These are phyloP conservation scores for Phyllosticta citribraziliensis DNA, from an alignment of 2,329 filamentous ascomycete species.

Conservation along the genomic window DNA sequence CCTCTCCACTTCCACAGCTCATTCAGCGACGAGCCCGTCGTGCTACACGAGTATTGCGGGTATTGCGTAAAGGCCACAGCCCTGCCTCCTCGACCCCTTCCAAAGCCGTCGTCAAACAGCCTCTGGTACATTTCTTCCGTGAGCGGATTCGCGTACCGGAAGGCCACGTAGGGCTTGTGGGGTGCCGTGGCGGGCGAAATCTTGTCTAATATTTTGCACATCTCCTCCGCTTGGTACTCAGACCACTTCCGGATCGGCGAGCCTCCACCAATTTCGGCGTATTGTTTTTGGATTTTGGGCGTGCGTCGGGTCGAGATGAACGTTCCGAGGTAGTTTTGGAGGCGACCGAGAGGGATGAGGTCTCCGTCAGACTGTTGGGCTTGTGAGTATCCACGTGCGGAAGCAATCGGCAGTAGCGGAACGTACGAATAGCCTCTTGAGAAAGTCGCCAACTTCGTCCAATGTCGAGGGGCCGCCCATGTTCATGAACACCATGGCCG, in stretches of 20 bases:
- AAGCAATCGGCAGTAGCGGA: neutral
- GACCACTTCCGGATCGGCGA: constrained; percentile 98
- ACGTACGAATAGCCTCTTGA: constrained; percentile 84
- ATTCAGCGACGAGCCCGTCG: constrained; percentile 90
- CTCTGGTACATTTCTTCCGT: constrained; percentile 88
- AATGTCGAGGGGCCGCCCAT: constrained; percentile 93
- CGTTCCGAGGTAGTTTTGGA: constrained; percentile 85
- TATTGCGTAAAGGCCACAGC: constrained; percentile 98
- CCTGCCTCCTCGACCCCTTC: constrained; percentile 76
- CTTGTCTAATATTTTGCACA: constrained; percentile 94
- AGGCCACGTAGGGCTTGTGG: constrained; percentile 95
- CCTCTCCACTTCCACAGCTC: constrained; percentile 97
- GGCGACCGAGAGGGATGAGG: constrained; percentile 84
- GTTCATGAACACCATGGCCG: constrained; percentile 97
- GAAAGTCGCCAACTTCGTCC: constrained; percentile 78
- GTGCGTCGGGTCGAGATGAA: constrained; percentile 79
- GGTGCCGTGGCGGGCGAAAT: constrained; percentile 88
- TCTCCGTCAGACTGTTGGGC: constrained; percentile 69
- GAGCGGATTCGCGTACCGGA: constrained; percentile 85
- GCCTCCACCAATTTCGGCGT: constrained; percentile 89
- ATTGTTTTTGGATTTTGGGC: constrained; percentile 94
- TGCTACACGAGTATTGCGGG: constrained; percentile 96
- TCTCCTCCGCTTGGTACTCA: constrained; percentile 83
- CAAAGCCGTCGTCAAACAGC: constrained; percentile 81
- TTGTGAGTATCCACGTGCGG: neutral